Conservation (phyloP, 2,329 filamentous ascomycete genomes). For the Xylariaceae sp. region DNA sequence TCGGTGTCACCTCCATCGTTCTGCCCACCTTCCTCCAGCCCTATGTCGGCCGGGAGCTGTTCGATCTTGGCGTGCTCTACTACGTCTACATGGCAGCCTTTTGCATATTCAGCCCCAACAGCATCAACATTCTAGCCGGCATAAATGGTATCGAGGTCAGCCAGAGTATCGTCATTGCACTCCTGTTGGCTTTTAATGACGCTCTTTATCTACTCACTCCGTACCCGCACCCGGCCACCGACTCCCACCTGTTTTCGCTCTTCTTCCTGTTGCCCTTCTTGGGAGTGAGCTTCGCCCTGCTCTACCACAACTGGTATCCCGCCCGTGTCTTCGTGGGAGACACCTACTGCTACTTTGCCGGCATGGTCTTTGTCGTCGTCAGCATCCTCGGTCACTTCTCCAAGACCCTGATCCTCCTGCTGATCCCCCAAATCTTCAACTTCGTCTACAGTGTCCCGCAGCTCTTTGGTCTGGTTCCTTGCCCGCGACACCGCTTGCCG, state of each 20-base stretch:
- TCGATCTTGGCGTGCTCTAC: constrained; percentile 79
- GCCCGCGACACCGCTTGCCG: constrained; percentile 86
- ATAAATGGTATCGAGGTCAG: constrained; percentile 97
- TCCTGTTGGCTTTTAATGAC: constrained; percentile 81
- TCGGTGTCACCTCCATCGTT: constrained; percentile 92
- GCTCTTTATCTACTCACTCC: constrained; percentile 76
- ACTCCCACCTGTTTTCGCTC: constrained; percentile 92
- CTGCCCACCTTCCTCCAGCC: constrained; percentile 79
- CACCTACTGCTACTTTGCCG: constrained; percentile 99
- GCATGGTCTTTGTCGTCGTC: constrained; percentile 97
- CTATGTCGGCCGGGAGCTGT: constrained; percentile 70
- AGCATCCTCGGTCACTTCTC: constrained; percentile 96
- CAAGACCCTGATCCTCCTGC: constrained; percentile 86
- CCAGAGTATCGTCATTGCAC: constrained; percentile 85
- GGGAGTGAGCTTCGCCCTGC: constrained; percentile 80
- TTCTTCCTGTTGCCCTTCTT: constrained; percentile 93
- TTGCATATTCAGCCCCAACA: constrained; percentile 96
- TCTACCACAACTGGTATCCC: constrained; percentile 93
- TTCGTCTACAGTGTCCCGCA: constrained; percentile 92
- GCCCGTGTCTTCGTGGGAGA: constrained; percentile 94
- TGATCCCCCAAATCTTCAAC: constrained; percentile 94
- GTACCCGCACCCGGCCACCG: constrained; percentile 87
- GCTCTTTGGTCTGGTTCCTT: constrained; percentile 83
- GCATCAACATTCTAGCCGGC: constrained; percentile 99
- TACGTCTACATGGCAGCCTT: constrained; percentile 96